A percentile compares a stretch with the other conserved stretches of the same genome.
phyloP scores from a whole-genome alignment of 1,284 basidiomycete genomes.

The Polyporus tsugae region DNA sequence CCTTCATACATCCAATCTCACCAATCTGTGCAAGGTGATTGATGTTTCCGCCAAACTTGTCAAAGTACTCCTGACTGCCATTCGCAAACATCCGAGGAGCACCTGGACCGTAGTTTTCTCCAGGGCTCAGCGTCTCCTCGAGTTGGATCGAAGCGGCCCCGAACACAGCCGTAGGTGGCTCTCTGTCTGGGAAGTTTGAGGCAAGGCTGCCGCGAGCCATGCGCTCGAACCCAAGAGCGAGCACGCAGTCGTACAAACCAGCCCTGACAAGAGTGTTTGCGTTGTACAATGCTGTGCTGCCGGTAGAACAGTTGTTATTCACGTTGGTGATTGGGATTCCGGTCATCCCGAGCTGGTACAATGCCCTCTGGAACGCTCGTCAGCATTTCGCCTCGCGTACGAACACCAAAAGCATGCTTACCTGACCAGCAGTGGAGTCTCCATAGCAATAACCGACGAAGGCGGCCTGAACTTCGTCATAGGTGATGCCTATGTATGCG shows the following conservation, averaged over 20 bases:
- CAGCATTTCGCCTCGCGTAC: too few species aligned
- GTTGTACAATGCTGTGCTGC: conserved; percentile 77
- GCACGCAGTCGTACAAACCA: conserved; percentile 77
- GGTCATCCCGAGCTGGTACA: conserved; percentile 90
- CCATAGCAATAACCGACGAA: conserved; percentile 85
- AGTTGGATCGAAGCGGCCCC: conserved; percentile 55
- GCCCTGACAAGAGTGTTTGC: conserved; percentile 75
- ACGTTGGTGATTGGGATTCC: conserved; percentile 89
- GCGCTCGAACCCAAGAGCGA: conserved; percentile 89
- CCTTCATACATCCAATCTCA: conserved; percentile 41
- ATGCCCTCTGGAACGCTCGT: conserved; percentile 57
- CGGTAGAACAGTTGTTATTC: conserved; percentile 87
- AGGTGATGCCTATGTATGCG: conserved; percentile 68
- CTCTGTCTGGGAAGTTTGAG: conserved; percentile 76
- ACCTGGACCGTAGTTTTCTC: conserved; percentile 72
- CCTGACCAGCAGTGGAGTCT: conserved; percentile 85
- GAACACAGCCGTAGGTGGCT: conserved; percentile 63
- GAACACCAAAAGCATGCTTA: conserved; percentile 36
- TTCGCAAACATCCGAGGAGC: conserved; percentile 83
- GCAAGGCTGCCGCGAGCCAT: conserved; percentile 84
- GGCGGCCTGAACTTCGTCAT: conserved; percentile 80
- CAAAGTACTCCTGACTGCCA: conserved; percentile 82
- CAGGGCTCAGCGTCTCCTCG: conserved; percentile 59
- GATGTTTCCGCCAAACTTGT: conserved; percentile 75
- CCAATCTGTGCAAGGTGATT: conserved; percentile 82